These are phyloP conservation scores for Gnaphalium uliginosum DNA, from an alignment of 129 eudicot genomes.

Conservation along the genomic window DNA sequence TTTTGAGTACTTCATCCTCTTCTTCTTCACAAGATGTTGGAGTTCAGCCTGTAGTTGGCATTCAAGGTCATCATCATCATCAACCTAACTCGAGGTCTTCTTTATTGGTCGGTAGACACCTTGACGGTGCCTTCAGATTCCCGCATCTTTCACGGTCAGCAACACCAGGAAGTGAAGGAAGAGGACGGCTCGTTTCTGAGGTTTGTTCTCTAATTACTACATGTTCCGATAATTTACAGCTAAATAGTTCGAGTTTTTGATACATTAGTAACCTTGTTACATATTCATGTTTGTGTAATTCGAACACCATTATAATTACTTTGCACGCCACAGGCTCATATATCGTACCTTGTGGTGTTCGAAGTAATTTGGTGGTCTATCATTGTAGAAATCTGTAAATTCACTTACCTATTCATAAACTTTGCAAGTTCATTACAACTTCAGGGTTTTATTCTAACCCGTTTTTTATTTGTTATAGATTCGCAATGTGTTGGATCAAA, in stretches of 20 bases:
- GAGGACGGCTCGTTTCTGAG: slow-evolving; percentile 90
- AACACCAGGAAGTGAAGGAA: slow-evolving; percentile 76
- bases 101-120: slow-evolving; percentile 45
- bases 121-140: slow-evolving; percentile 53
- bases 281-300: neutral
- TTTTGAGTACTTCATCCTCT: slow-evolving; percentile 32
- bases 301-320: neutral
- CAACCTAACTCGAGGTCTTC: slow-evolving; percentile 54
- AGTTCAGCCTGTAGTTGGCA: slow-evolving; percentile 44
- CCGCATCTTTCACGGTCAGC: slow-evolving; percentile 60
- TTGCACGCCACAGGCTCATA: too few species aligned
- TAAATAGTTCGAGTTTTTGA: too few species aligned
- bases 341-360: neutral
- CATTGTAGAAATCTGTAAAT: neutral
- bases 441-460: neutral
- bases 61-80: slow-evolving; percentile 42
- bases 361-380: too few species aligned
- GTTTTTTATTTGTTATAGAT: slow-evolving; percentile 45
- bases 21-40: slow-evolving; percentile 41
- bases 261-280: too few species aligned
- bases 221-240: neutral
- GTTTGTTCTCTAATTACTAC: slow-evolving; percentile 34
- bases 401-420: neutral
- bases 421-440: neutral
- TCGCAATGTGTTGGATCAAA: slow-evolving; percentile 79